A percentile compares a stretch with the other conserved stretches of the same genome.
These are phyloP conservation scores for Aspergillus phoenicis DNA, from an alignment of 2,329 filamentous ascomycete genomes.

Conservation along the genomic window DNA sequence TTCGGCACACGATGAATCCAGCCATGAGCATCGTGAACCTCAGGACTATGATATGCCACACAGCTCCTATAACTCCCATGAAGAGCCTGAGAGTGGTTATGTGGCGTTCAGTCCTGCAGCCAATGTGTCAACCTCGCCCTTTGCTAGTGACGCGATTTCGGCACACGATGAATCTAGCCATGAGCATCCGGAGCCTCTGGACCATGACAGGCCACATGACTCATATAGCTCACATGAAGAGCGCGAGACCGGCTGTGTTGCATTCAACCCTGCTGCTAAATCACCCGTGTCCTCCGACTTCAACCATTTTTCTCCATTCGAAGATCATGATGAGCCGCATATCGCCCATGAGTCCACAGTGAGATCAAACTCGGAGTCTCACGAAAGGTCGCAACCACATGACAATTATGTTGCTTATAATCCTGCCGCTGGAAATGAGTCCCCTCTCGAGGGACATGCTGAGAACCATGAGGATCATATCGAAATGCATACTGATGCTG, in stretches of 20 bases:
- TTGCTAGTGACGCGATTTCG: too few species aligned
- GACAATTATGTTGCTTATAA: not conserved
- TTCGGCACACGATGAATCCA: too few species aligned
- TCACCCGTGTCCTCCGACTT: not conserved
- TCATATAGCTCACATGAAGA: too few species aligned
- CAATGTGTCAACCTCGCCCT: too few species aligned
- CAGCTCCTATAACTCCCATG: too few species aligned
- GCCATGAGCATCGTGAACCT: too few species aligned
- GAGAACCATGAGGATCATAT: not conserved
- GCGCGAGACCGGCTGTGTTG: not conserved
- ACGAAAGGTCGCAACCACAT: not conserved
- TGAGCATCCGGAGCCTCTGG: too few species aligned
- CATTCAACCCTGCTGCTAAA: slow-evolving; percentile 24
- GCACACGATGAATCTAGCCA: too few species aligned
- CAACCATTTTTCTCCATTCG: not conserved
- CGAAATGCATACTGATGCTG: not conserved
- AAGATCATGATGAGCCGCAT: not conserved
- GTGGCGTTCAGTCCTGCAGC: slow-evolving; percentile 2
- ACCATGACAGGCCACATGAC: too few species aligned
- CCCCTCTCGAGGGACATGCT: not conserved
- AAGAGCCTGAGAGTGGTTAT: not conserved
- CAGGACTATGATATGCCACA: too few species aligned
- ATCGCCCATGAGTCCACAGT: not conserved
- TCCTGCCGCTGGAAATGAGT: not conserved
- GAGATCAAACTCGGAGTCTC: not conserved